Evolutionary conservation across 2,329 filamentous ascomycete genomes (phyloP).

Genomic region (Nigrograna mackinnonii): DNA sequence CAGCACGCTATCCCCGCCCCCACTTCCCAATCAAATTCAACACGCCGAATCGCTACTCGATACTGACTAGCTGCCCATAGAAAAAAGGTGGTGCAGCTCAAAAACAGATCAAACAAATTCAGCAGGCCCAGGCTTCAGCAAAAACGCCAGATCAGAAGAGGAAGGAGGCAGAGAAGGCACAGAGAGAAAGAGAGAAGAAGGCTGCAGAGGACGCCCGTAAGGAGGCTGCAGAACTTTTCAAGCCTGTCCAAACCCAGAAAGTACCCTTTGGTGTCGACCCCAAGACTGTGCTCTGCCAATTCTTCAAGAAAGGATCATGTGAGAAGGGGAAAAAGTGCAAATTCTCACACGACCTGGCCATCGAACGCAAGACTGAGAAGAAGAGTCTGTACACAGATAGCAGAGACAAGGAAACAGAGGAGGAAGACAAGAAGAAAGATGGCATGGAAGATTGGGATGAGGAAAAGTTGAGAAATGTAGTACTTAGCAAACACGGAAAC

Average conservation of each 20-base stretch:
- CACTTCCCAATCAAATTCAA: constrained; percentile 3
- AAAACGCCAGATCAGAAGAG: constrained; percentile 87
- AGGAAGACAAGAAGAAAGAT: constrained; percentile 82
- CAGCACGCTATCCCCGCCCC: constrained; percentile 3
- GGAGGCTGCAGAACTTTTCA: constrained; percentile 82
- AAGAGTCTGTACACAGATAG: constrained; percentile 87
- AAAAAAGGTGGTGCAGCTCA: constrained; percentile 94
- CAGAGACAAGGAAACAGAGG: constrained; percentile 71
- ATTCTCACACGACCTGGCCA: constrained; percentile 87
- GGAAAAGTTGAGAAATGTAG: constrained; percentile 87
- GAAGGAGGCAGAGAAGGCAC: constrained; percentile 67
- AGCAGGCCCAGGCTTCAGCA: constrained; percentile 71
- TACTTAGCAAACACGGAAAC: constrained; percentile 96
- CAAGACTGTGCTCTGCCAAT: constrained; percentile 95
- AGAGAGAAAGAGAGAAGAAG: constrained; percentile 83
- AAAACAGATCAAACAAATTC: constrained; percentile 85
- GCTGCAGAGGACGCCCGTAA: constrained; percentile 83
- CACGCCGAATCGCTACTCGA: not conserved
- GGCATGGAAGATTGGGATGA: constrained; percentile 98
- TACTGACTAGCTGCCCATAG: constrained; percentile 26
- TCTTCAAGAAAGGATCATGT: constrained; percentile 95
- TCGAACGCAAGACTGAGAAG: constrained; percentile 93
- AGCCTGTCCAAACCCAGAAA: constrained; percentile 94
- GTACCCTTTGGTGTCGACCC: constrained; percentile 97
- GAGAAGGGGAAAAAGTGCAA: constrained; percentile 96